Evolutionary conservation across 148 eudicot genomes (phyloP), one percentile per base, ranked within the genome.

Genomic region (Arbutus unedo): DNA sequence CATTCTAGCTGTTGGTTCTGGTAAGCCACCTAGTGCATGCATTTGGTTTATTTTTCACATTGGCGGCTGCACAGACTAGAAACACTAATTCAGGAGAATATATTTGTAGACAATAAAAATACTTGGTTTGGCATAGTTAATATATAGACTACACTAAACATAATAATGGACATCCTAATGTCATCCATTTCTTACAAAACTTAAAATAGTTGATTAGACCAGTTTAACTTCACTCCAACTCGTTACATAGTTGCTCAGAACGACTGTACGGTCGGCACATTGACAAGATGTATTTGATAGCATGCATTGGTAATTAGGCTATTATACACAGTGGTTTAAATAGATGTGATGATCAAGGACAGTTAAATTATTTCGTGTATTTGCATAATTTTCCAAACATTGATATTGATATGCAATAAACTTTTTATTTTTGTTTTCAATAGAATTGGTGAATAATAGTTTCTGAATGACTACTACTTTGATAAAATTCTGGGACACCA

Each of bases 1-100:
- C 83, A 96, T 96, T 87, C 92, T 96, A 50, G 98, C 99, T 45
- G 90, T 96, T 81, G 99, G 99, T 7, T 85, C 97, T 60, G 96
- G 99, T 96, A 88, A 89, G 41, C 41, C 6, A 50, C 62, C 41
- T 41, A 54, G 48, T 57, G 8, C 38, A 67, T 15, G 13, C 45
- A 48, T 74, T 43, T 57, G 23, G 48, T 68, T 68, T 14, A 68
- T 15, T 68, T 41, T 21, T 9, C 41, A 23, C 70, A 64, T 64
- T 64, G 43, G 70, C 31, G 1, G 54, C 54, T 51, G 54, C 54
- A 51, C 11, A 51, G 8, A 51, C 54, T 51, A 64, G 68, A 38
- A 62, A 21, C 14, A 64, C 70, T 64, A 8, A 64, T 23, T 64
- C 70, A 8, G 70, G 41, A 23, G 23, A 64, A 64, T 64, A 23